Base-by-base conservation (phyloP, 2,329 filamentous ascomycete genomes). In the Pyricularia grisea region DNA sequence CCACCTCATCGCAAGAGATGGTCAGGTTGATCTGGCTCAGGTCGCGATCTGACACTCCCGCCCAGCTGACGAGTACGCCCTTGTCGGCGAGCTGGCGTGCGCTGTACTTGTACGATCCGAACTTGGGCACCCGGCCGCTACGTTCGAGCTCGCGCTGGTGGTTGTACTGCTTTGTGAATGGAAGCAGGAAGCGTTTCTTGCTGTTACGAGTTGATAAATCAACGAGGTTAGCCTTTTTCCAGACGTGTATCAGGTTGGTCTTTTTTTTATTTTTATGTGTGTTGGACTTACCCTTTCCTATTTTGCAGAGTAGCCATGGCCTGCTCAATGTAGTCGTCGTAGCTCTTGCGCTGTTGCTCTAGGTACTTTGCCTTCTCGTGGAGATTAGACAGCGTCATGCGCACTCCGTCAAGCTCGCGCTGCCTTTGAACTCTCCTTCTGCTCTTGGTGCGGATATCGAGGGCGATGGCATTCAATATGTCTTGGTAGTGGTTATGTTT, bases 321-420 rank as follows among this genome's bases (percentile, higher is more conserved):
- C 79, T 97, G 94, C 81, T 99, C 96, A 76, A 99, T 97, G 80
- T 99, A 99, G 81, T 99, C 93, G 77, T 99, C 97, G 81, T 99
- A 99, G 72, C 90, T 95, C 84, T 97, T 97, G 71, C 97, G 88
- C 80, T 99, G 95, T 74, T 93, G 91, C 77, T 99, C 95, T 11
- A 99, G 86, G 80, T 96, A 99, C 72, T 89, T 87, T 55, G 94
- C 94, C 81, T 99, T 95, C 74, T 93, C 88, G 78, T 92, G 89
- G 71, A 96, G 81, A 72, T 93, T 92, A 63, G 84, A 79, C 20
- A 95, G 83, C 0, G 92, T 95, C 70, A 91, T 82, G 31, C 90
- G 86, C 27, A 94, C 92, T 64, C 90, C 90, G 74, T 99, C 95
- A 58, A 98, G 79, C 78, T 99, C 95, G 66, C 92, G 90, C 76